Conservation (phyloP, 352 stramenopile species). For the Phytophthora melonis region DNA sequence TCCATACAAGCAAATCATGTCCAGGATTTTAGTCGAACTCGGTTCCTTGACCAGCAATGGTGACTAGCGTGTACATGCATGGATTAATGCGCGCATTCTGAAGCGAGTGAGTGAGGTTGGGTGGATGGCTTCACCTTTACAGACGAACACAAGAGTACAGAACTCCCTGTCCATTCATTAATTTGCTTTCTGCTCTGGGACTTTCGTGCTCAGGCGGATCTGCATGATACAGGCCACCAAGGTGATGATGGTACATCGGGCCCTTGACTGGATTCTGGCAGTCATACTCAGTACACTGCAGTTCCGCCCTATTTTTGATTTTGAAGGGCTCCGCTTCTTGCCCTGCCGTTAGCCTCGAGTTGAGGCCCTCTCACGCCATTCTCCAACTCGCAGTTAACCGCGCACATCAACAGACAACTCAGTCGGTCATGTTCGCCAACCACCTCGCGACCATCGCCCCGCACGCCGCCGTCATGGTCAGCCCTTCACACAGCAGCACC, state of each 20-base stretch:
- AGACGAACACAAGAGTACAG: not conserved
- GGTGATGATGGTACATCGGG: not conserved
- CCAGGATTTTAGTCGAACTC: constrained; percentile 21
- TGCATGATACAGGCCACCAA: constrained; percentile 13
- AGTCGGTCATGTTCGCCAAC: constrained; percentile 36
- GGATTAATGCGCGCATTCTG: not conserved
- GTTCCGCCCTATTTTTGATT: not conserved
- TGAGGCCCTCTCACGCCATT: constrained; percentile 14
- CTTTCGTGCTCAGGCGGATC: not conserved
- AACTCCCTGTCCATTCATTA: not conserved
- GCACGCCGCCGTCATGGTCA: constrained; percentile 28
- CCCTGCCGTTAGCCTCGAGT: not conserved
- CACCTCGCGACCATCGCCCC: constrained; percentile 45
- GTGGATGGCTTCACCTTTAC: not conserved
- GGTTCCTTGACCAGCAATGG: not conserved
- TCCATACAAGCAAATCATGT: constrained; percentile 6
- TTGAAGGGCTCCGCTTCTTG: not conserved
- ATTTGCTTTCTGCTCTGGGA: not conserved
- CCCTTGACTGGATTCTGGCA: not conserved
- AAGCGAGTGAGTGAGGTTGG: not conserved
- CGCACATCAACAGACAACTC: not conserved
- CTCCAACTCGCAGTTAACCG: constrained; percentile 20
- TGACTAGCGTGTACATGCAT: not conserved
- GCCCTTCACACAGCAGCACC: constrained; percentile 5
- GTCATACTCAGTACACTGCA: not conserved